Percentiles rank a stretch among this genome's conserved stretches.
phyloP scores from a whole-genome alignment of 345 rosid genomes.

The Corymbia maculata region DNA sequence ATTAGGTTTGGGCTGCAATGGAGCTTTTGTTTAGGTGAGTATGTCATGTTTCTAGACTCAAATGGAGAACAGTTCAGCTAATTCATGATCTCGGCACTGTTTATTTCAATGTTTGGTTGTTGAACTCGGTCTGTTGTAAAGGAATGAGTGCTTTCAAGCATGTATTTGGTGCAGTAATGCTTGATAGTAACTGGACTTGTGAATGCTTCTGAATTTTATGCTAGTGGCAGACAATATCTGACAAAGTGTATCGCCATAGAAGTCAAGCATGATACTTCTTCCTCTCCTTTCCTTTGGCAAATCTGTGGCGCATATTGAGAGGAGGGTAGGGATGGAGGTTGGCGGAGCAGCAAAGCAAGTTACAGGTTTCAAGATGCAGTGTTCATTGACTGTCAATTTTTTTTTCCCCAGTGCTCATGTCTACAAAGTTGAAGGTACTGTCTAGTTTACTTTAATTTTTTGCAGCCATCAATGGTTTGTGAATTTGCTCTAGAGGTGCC shows the following conservation, averaged over 20 bases:
- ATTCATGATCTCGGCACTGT: not conserved
- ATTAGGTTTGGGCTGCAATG: conserved; percentile 21
- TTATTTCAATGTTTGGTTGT: not conserved
- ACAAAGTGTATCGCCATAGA: not conserved
- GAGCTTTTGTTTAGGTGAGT: conserved; percentile 25
- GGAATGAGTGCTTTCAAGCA: not conserved
- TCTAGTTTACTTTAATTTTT: not conserved
- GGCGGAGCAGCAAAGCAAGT: not conserved
- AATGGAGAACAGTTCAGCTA: conserved; percentile 1
- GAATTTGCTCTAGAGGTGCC: not conserved
- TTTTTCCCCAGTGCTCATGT: not conserved
- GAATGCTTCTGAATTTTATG: not conserved
- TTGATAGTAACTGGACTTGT: not conserved
- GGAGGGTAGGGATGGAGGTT: not conserved
- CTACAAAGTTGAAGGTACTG: not conserved
- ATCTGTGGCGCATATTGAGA: not conserved
- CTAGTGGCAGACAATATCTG: not conserved
- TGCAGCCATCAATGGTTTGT: not conserved
- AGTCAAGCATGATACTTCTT: not conserved
- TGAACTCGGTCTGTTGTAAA: not conserved
- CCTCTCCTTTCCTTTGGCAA: not conserved
- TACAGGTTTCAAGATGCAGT: not conserved
- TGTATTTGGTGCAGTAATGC: not conserved
- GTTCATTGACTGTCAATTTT: not conserved
- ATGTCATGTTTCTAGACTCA: not conserved